A percentile compares a stretch with the other conserved stretches of the same genome.
These are phyloP conservation scores for Naganishia sp. DNA, from an alignment of 1,284 basidiomycete genomes.

Conservation along the genomic window DNA sequence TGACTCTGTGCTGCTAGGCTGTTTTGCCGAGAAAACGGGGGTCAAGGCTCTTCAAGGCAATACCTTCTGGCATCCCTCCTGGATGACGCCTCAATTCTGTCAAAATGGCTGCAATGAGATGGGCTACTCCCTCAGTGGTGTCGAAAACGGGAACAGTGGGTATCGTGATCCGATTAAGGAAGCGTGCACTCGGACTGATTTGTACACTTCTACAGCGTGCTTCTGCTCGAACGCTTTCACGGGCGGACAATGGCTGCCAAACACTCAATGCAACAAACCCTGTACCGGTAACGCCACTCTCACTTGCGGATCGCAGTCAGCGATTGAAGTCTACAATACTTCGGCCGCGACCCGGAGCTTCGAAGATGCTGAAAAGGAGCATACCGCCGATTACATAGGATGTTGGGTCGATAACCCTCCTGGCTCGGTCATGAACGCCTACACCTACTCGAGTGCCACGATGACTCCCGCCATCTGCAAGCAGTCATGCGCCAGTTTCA, in stretches of 20 bases:
- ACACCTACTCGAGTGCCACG: constrained; percentile 35
- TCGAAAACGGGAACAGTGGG: constrained; percentile 31
- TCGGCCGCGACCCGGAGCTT: constrained; percentile 28
- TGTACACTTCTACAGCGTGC: constrained; percentile 24
- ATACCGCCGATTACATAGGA: constrained; percentile 24
- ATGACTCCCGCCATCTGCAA: constrained; percentile 38
- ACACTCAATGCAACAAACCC: constrained; percentile 35
- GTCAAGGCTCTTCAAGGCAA: constrained; percentile 31
- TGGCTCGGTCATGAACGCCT: constrained; percentile 34
- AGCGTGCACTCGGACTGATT: constrained; percentile 14
- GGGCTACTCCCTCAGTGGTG: constrained; percentile 38
- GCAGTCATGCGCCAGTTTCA: constrained; percentile 31
- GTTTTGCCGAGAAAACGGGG: constrained; percentile 25
- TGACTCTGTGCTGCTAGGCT: not conserved
- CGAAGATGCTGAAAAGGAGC: constrained; percentile 17
- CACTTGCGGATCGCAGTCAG: constrained; percentile 37
- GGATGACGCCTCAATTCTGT: constrained; percentile 32
- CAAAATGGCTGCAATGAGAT: constrained; percentile 41
- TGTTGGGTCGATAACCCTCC: constrained; percentile 31
- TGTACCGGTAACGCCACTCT: constrained; percentile 40
- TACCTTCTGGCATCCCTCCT: constrained; percentile 16
- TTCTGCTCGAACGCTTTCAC: constrained; percentile 35
- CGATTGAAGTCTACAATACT: constrained; percentile 29
- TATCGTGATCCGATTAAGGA: not conserved
- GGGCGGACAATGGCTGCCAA: constrained; percentile 24